Evolutionary conservation across 2,329 filamentous ascomycete genomes (phyloP).

Genomic region (Hypomyces rosellus): DNA sequence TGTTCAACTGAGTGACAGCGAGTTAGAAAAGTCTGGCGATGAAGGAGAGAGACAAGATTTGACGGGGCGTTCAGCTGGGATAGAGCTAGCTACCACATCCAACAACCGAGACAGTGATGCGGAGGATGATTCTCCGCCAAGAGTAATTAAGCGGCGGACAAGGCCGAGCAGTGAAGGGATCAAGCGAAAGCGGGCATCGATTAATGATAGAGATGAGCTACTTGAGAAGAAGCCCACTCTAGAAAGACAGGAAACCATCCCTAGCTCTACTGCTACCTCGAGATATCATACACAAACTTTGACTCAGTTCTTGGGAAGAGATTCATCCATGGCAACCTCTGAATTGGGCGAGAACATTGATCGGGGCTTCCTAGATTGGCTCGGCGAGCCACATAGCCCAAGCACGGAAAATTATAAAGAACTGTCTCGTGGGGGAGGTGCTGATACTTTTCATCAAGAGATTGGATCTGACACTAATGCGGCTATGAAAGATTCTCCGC

Average conservation of each 20-base stretch:
- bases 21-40: slow-evolving; percentile 17
- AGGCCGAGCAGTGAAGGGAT: slow-evolving; percentile 11
- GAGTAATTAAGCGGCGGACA: slow-evolving; percentile 16
- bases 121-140: neutral
- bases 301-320: slow-evolving; percentile 31
- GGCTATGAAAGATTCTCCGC: neutral
- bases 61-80: neutral
- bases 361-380: slow-evolving; percentile 30
- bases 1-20: slow-evolving; percentile 23
- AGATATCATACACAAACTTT: slow-evolving; percentile 37
- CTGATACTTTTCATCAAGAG: too few species aligned
- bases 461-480: neutral
- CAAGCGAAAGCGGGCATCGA: slow-evolving; percentile 24
- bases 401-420: slow-evolving; percentile 13
- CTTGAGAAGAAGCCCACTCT: slow-evolving; percentile 19
- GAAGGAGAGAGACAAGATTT: slow-evolving; percentile 15
- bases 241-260: slow-evolving; percentile 19
- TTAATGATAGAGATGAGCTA: slow-evolving; percentile 15
- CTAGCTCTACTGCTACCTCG: slow-evolving; percentile 17
- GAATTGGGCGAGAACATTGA: slow-evolving; percentile 35
- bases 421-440: too few species aligned
- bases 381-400: slow-evolving; percentile 23
- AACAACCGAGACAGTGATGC: slow-evolving; percentile 10
- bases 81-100: neutral
- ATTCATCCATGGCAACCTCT: slow-evolving; percentile 21